Evolutionary conservation across 371 early-diverging fungal genomes (phyloP).

Genomic region (Mucor lusitanicus): DNA sequence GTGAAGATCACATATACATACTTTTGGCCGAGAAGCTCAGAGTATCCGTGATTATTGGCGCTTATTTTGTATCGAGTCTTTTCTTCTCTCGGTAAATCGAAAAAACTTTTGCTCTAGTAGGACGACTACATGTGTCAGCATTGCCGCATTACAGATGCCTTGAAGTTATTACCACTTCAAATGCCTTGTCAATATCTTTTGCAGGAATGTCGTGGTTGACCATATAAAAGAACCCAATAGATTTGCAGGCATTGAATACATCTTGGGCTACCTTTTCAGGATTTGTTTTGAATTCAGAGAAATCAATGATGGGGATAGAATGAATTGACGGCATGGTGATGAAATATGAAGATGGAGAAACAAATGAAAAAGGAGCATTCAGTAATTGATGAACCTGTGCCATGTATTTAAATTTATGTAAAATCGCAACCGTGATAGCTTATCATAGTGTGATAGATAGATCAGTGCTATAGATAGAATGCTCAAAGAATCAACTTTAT

Average conservation of each 20-base stretch:
- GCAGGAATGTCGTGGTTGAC: slow-evolving; percentile 57
- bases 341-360: neutral
- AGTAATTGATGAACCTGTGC: too few relatives aligned
- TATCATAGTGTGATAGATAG: neutral
- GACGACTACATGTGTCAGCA: neutral
- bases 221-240: slow-evolving; percentile 68
- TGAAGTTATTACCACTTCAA: slow-evolving; percentile 44
- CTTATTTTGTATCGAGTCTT: slow-evolving; percentile 38
- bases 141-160: too few relatives aligned
- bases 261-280: slow-evolving; percentile 26
- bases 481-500: slow-evolving; percentile 13
- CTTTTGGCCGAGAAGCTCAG: slow-evolving; percentile 44
- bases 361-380: neutral
- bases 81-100: slow-evolving; percentile 41
- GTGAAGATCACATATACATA: slow-evolving; percentile 4
- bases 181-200: slow-evolving; percentile 52
- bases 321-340: slow-evolving; percentile 1
- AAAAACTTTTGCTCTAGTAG: slow-evolving; percentile 46
- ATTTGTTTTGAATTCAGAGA: slow-evolving; percentile 18
- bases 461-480: too few relatives aligned
- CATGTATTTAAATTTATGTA: too few relatives aligned
- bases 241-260: slow-evolving; percentile 53
- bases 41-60: slow-evolving; percentile 46
- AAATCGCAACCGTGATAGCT: neutral
- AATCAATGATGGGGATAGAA: slow-evolving; percentile 36